A percentile compares a stretch with the other conserved stretches of the same genome.
These are phyloP conservation scores for Candida piceae DNA, from an alignment of 805 yeast genomes.

Conservation along the genomic window DNA sequence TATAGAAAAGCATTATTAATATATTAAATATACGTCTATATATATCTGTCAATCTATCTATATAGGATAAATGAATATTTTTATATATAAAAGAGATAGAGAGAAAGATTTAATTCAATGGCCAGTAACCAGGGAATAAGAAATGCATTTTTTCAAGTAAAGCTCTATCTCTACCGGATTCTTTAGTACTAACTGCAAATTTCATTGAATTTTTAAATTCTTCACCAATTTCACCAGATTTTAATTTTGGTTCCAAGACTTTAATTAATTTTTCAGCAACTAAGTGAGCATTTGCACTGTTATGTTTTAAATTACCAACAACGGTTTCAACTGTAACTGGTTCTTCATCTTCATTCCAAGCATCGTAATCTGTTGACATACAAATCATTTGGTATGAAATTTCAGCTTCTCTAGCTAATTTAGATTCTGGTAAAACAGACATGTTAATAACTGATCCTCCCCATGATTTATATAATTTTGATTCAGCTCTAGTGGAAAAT, in stretches of 20 bases:
- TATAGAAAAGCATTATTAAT: too few species aligned
- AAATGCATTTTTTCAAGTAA: constrained; percentile 76
- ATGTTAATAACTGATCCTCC: constrained; percentile 95
- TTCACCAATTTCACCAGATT: constrained; percentile 59
- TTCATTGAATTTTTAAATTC: constrained; percentile 74
- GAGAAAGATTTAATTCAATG: constrained; percentile 19
- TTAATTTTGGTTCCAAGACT: constrained; percentile 57
- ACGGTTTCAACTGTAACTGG: constrained; percentile 98
- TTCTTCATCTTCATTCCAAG: constrained; percentile 94
- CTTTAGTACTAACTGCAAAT: constrained; percentile 72
- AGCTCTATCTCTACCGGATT: constrained; percentile 66
- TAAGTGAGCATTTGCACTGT: constrained; percentile 77
- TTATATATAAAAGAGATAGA: too few species aligned
- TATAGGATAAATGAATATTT: too few species aligned
- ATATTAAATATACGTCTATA: too few species aligned
- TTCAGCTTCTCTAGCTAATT: constrained; percentile 96
- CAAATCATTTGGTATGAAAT: constrained; percentile 96
- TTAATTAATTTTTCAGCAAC: constrained; percentile 68
- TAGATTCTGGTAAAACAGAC: constrained; percentile 97
- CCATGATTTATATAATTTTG: constrained; percentile 76
- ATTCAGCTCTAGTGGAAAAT: constrained; percentile 94
- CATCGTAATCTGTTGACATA: constrained; percentile 98
- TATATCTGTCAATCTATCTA: too few species aligned
- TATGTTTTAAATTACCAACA: constrained; percentile 83
- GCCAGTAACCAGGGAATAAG: constrained; percentile 92